phyloP scores from a whole-genome alignment of 768 basidiomycete species.

The Phanerochaete sordida region DNA sequence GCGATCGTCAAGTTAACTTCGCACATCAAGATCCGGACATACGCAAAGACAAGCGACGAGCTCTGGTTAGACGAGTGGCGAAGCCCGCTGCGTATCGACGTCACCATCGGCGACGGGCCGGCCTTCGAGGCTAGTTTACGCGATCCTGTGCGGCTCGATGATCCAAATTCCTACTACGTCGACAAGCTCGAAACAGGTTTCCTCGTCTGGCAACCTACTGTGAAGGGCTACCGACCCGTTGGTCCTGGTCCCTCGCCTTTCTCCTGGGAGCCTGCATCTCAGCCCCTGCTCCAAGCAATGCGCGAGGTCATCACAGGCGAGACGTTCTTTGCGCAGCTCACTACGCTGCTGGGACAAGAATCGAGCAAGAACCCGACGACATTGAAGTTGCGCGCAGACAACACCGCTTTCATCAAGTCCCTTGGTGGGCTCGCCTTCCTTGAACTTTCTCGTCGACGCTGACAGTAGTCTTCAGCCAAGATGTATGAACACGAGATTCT shows the following conservation, averaged over 20 bases:
- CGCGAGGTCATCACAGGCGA: slow-evolving; percentile 38
- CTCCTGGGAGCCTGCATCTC: slow-evolving; percentile 53
- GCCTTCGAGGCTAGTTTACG: slow-evolving; percentile 46
- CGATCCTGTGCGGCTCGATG: slow-evolving; percentile 12
- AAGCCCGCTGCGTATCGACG: slow-evolving; percentile 51
- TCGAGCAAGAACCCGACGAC: slow-evolving; percentile 50
- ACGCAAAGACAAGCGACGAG: slow-evolving; percentile 57
- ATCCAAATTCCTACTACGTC: slow-evolving; percentile 43
- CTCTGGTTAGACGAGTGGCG: slow-evolving; percentile 74
- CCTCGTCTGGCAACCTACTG: slow-evolving; percentile 61
- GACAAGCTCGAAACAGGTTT: slow-evolving; percentile 81
- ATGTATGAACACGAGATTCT: slow-evolving; percentile 54
- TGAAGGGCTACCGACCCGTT: slow-evolving; percentile 56
- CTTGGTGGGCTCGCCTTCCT: slow-evolving; percentile 33
- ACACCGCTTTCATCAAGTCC: slow-evolving; percentile 45
- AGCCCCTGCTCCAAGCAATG: slow-evolving; percentile 50
- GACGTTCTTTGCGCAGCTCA: slow-evolving; percentile 59
- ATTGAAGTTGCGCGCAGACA: slow-evolving; percentile 56
- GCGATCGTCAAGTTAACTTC: slow-evolving; percentile 64
- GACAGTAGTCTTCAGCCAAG: slow-evolving; percentile 48
- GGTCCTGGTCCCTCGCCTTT: slow-evolving; percentile 35
- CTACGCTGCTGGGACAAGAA: slow-evolving; percentile 77
- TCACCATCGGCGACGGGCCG: slow-evolving; percentile 46
- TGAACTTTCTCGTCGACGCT: not conserved
- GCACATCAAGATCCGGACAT: slow-evolving; percentile 74